Evolutionary conservation across 345 rosid genomes (phyloP).

Genomic region (Aegle marmelos): DNA sequence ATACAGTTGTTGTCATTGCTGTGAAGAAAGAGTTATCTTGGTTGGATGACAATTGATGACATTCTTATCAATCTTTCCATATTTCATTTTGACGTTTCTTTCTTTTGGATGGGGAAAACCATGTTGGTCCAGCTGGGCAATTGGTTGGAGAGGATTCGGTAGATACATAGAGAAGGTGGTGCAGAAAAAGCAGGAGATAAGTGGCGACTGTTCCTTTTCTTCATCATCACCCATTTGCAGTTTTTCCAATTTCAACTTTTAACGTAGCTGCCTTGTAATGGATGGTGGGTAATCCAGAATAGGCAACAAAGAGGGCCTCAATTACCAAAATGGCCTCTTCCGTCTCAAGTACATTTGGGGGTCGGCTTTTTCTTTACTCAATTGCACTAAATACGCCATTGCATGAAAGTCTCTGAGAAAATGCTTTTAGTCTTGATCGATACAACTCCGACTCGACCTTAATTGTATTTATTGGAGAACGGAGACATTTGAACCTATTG

Average conservation of each 20-base stretch:
- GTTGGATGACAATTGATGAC: conserved; percentile 33
- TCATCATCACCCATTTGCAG: conserved; percentile 10
- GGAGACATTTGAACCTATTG: too few species aligned
- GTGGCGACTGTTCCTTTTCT: conserved; percentile 26
- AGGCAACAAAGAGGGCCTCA: neutral
- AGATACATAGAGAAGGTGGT: neutral
- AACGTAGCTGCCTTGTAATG: conserved; percentile 6
- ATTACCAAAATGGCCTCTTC: neutral
- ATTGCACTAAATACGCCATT: too few species aligned
- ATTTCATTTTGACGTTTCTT: neutral
- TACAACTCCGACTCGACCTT: too few species aligned
- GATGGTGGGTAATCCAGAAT: neutral
- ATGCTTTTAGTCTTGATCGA: too few species aligned
- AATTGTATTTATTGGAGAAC: too few species aligned
- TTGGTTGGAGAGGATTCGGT: conserved; percentile 5
- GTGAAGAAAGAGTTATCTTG: conserved; percentile 18
- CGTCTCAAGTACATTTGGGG: neutral
- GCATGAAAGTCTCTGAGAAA: too few species aligned
- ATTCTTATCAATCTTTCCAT: conserved; percentile 6
- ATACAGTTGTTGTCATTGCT: neutral
- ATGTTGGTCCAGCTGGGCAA: conserved; percentile 30
- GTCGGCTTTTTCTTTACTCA: neutral
- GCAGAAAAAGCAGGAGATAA: conserved; percentile 20
- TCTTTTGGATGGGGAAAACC: neutral
- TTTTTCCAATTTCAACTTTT: neutral